Conservation (phyloP, 257 asterid species). For the Ligustrum vulgare region DNA sequence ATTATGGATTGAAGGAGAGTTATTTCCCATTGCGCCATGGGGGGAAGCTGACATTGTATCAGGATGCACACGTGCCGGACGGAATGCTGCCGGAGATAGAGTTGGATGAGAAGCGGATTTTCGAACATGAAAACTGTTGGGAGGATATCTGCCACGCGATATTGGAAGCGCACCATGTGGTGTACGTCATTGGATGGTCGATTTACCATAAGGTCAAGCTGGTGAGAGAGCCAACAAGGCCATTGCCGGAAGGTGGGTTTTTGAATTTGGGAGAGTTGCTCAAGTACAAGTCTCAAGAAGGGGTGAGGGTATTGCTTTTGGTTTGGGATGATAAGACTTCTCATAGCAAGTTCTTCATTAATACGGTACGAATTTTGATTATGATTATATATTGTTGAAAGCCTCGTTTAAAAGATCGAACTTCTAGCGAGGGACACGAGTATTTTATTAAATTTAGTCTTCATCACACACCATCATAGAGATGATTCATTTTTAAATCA, state of each 20-base stretch:
- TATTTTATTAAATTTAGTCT: neutral
- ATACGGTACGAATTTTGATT: conserved; percentile 50
- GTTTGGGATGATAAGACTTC: conserved; percentile 99
- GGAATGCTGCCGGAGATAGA: conserved; percentile 62
- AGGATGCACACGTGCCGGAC: conserved; percentile 75
- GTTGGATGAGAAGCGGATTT: conserved; percentile 40
- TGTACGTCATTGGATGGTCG: conserved; percentile 78
- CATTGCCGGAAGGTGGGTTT: conserved; percentile 81
- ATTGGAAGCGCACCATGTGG: conserved; percentile 75
- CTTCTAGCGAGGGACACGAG: neutral
- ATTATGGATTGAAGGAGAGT: conserved; percentile 54
- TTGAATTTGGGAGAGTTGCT: conserved; percentile 82
- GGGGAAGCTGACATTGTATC: conserved; percentile 67
- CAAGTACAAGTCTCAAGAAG: conserved; percentile 91
- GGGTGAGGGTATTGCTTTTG: conserved; percentile 85
- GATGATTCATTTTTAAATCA: no score
- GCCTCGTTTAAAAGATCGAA: neutral
- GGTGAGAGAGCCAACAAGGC: conserved; percentile 71
- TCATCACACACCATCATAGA: neutral
- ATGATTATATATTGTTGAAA: conserved; percentile 4
- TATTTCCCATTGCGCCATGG: conserved; percentile 81
- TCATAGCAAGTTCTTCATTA: conserved; percentile 73
- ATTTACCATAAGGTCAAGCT: conserved; percentile 64
- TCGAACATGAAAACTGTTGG: conserved; percentile 65
- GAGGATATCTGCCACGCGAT: conserved; percentile 77